These are phyloP conservation scores for Cutaneotrichosporon sp. DNA, from an alignment of 1,284 basidiomycete genomes.

Conservation along the genomic window DNA sequence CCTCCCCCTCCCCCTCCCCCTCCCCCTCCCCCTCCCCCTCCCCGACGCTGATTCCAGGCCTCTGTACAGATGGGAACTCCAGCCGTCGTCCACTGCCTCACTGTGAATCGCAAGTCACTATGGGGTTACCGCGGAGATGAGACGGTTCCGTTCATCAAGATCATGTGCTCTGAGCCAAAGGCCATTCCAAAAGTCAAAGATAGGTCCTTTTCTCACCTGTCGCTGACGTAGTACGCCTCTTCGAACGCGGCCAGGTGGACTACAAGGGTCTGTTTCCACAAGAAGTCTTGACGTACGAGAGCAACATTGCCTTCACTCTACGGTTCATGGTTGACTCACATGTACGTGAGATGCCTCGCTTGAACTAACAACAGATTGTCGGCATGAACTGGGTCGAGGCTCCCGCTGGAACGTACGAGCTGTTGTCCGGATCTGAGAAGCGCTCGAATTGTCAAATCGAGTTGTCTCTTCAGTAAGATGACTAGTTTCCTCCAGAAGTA, in stretches of 20 bases:
- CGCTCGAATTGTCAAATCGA: constrained; percentile 84
- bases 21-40: neutral
- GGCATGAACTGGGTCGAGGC: constrained; percentile 98
- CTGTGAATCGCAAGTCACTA: constrained; percentile 68
- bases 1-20: neutral
- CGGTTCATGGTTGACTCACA: constrained; percentile 96
- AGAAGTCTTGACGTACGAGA: constrained; percentile 74
- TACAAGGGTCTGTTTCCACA: constrained; percentile 69
- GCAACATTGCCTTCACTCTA: constrained; percentile 82
- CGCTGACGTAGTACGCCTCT: constrained; percentile 63
- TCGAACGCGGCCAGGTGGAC: constrained; percentile 76
- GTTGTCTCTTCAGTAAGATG: constrained; percentile 65
- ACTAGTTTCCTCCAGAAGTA: constrained; percentile 9
- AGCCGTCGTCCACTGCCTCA: constrained; percentile 62
- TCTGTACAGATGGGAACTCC: constrained; percentile 42
- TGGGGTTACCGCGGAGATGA: constrained; percentile 86
- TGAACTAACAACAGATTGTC: constrained; percentile 62
- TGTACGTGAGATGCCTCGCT: constrained; percentile 53
- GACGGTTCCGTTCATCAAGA: constrained; percentile 73
- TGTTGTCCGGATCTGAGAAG: constrained; percentile 62
- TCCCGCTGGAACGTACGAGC: constrained; percentile 71
- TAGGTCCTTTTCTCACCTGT: constrained; percentile 58
- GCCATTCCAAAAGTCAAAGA: constrained; percentile 83
- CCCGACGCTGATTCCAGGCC: constrained; percentile 20
- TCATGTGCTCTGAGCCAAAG: constrained; percentile 70